Evolutionary conservation across 352 stramenopile species (phyloP).

Genomic region (Globisporangium perplexum): DNA sequence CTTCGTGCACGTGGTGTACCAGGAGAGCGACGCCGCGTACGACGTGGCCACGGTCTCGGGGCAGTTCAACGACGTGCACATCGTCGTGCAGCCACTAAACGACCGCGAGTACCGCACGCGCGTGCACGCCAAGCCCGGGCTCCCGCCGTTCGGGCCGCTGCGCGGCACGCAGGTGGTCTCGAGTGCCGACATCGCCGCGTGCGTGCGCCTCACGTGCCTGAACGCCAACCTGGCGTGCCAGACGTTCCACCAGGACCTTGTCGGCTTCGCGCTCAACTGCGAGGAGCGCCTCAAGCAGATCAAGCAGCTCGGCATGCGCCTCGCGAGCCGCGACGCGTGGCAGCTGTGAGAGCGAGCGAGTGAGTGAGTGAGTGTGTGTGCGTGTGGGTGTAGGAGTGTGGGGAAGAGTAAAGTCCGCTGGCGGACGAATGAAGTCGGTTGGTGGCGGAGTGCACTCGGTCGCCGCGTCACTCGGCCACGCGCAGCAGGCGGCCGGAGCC

Average conservation of each 20-base stretch:
- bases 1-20: conserved; percentile 85
- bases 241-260: conserved; percentile 75
- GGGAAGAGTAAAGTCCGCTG: not conserved
- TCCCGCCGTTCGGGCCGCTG: conserved; percentile 71
- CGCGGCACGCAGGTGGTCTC: conserved; percentile 70
- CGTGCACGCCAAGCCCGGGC: conserved; percentile 65
- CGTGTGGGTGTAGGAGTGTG: not conserved
- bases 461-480: conserved; percentile 2
- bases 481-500: conserved; percentile 8
- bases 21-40: conserved; percentile 81
- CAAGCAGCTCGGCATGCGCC: conserved; percentile 67
- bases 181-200: conserved; percentile 50
- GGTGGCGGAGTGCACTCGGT: not conserved
- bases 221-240: conserved; percentile 84
- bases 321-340: conserved; percentile 51
- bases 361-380: not conserved
- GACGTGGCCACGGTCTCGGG: conserved; percentile 68
- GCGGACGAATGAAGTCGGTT: conserved; percentile 1
- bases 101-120: conserved; percentile 66
- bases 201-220: conserved; percentile 67
- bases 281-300: conserved; percentile 86
- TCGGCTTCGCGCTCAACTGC: conserved; percentile 75
- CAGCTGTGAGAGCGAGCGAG: conserved; percentile 15
- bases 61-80: conserved; percentile 87
- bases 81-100: conserved; percentile 80